Evolutionary conservation across 169 alveolate genomes (phyloP).

Genomic region (Plasmodium coatneyi): DNA sequence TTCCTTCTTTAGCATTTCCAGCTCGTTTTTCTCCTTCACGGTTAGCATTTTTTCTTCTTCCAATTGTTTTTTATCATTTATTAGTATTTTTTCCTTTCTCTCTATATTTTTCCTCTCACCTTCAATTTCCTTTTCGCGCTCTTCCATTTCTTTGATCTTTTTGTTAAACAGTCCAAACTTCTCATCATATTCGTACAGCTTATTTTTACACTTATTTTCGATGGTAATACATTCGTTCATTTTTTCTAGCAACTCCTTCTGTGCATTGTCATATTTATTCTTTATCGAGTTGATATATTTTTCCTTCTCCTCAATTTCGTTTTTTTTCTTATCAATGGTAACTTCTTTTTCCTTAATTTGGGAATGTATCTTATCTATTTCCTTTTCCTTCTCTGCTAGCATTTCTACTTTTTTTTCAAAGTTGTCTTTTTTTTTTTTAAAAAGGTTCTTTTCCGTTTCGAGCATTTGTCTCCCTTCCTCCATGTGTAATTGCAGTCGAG

Average conservation of each 20-base stretch:
- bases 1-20: constrained; percentile 62
- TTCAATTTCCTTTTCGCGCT: constrained; percentile 58
- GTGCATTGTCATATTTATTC: constrained; percentile 63
- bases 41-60: constrained; percentile 51
- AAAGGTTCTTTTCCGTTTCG: constrained; percentile 68
- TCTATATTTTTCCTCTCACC: constrained; percentile 58
- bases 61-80: constrained; percentile 40
- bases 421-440: constrained; percentile 61
- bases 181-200: constrained; percentile 72
- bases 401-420: constrained; percentile 72
- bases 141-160: constrained; percentile 72
- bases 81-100: constrained; percentile 58
- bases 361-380: constrained; percentile 64
- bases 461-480: constrained; percentile 69
- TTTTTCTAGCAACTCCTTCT: constrained; percentile 54
- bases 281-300: constrained; percentile 65
- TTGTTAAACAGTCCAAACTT: constrained; percentile 64
- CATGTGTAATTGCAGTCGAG: constrained; percentile 71
- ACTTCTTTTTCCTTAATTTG: constrained; percentile 62
- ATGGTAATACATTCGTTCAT: constrained; percentile 71
- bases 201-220: constrained; percentile 70
- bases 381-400: constrained; percentile 71
- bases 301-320: constrained; percentile 65
- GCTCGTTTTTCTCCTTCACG: constrained; percentile 68
- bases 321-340: constrained; percentile 27